Evolutionary conservation across 1,139 yeast genomes (phyloP).

Genomic region (Lodderomyces metapsilosis): DNA sequence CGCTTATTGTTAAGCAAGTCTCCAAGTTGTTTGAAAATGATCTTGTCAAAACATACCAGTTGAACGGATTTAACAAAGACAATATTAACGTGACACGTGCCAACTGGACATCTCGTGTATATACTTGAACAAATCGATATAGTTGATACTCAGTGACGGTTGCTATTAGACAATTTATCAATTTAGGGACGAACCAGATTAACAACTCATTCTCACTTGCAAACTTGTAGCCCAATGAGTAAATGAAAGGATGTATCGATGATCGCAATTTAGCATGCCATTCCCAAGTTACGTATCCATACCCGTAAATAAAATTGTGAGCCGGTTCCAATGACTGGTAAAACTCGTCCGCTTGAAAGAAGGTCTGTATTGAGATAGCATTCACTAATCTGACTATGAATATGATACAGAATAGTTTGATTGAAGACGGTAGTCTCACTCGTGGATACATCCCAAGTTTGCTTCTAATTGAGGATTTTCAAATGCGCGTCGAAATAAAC

Average conservation of each 20-base stretch:
- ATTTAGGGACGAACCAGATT: constrained; percentile 51
- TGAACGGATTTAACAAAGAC: constrained; percentile 73
- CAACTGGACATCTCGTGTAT: constrained; percentile 28
- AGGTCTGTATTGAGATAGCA: constrained; percentile 64
- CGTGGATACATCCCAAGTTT: neutral
- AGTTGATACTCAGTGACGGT: constrained; percentile 68
- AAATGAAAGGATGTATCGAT: constrained; percentile 74
- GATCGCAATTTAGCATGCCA: constrained; percentile 79
- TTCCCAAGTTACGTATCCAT: constrained; percentile 93
- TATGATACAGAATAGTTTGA: constrained; percentile 10
- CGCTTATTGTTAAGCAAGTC: constrained; percentile 66
- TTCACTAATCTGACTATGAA: constrained; percentile 42
- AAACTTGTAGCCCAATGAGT: constrained; percentile 42
- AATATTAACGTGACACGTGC: constrained; percentile 48
- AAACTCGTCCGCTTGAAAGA: constrained; percentile 95
- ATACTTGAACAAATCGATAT: constrained; percentile 44
- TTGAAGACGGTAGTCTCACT: neutral
- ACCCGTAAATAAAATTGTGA: constrained; percentile 67
- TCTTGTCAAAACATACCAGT: constrained; percentile 77
- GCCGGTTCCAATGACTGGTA: constrained; percentile 96
- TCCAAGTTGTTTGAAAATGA: constrained; percentile 88
- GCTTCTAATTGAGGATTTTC: no score
- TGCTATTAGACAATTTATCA: constrained; percentile 69
- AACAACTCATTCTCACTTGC: constrained; percentile 14
- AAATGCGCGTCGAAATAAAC: no score